Evolutionary conservation across 2,329 filamentous ascomycete species (phyloP).

Genomic region (Scedosporium dehoogii): DNA sequence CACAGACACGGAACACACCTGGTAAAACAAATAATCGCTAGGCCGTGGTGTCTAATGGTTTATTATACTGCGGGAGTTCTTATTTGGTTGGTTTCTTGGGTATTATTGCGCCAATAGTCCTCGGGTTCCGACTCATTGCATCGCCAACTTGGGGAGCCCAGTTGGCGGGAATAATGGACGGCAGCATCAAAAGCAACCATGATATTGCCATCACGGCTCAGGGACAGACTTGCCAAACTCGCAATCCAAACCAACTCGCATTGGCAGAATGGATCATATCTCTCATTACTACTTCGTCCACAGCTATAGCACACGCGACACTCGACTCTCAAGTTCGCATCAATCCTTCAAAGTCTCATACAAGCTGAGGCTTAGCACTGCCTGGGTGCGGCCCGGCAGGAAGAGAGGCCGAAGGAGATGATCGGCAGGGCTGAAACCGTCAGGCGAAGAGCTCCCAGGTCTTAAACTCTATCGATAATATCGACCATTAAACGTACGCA

Average conservation of each 20-base stretch:
- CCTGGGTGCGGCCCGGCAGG: background rate
- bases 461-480: background rate
- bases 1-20: background rate
- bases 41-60: too few species aligned
- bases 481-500: too few species aligned
- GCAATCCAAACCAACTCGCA: background rate
- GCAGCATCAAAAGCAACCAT: too few species aligned
- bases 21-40: background rate
- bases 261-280: background rate
- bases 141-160: too few species aligned
- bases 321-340: background rate
- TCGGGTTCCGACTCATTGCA: too few species aligned
- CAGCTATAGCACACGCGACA: too few species aligned
- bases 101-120: too few species aligned
- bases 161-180: background rate
- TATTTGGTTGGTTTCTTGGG: too few species aligned
- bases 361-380: background rate
- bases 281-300: background rate
- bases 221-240: too few species aligned
- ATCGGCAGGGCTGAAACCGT: slow-evolving; percentile 4
- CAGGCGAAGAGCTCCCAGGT: background rate
- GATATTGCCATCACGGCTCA: too few species aligned
- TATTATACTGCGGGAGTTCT: too few species aligned
- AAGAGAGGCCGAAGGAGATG: background rate
- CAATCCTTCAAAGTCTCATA: background rate